Evolutionary conservation across 2,329 filamentous ascomycete species (phyloP), one percentile per base, ranked within the genome.

Genomic region (Alternaria viburni): DNA sequence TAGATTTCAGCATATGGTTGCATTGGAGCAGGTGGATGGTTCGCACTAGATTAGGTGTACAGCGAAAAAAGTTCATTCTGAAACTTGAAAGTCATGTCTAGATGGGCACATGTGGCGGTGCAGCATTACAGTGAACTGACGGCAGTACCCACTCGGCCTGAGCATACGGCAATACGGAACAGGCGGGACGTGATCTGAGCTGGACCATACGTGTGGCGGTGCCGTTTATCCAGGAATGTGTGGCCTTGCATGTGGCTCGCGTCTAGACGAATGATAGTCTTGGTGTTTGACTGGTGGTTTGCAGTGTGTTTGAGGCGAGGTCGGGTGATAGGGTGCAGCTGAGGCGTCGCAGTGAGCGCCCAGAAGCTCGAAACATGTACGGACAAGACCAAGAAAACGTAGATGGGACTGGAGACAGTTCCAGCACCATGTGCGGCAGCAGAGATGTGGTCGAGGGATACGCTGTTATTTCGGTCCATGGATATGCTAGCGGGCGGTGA

Each of bases 271-370:
- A 26, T 32, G 43, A 21, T 28, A 17, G 9, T 52, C 46, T 52
- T 30, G 25, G 46, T 49, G 69, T 64, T 67, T 64, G 67, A 68
- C n/a, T 12, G 44, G 21, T 46, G 25, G 69, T 71, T 69, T 71
- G 19, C 68, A 62, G 44, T 64, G 64, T 57, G 69, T 72, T 72
- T 72, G 62, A 61, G 66, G 45, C 51, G 45, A 58, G 54, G 46
- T 56, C 44, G 51, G 32, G 32, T 60, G 61, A 60, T 59, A 9
- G 8, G 6, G 21, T 28, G 50, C 25, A 50, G 26, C 43, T 25
- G 36, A 54, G 62, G 49, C 52, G 56, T 41, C 9, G 51, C 25
- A n/a, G 25, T 4, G n/a, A 30, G n/a, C 21, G 46, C 45, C 32
- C 23, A 56, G 57, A 44, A 41, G 36, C 25, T 26, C 8, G 44